phyloP scores from a whole-genome alignment of 1,139 yeast species.

The Geotrichum siamense region DNA sequence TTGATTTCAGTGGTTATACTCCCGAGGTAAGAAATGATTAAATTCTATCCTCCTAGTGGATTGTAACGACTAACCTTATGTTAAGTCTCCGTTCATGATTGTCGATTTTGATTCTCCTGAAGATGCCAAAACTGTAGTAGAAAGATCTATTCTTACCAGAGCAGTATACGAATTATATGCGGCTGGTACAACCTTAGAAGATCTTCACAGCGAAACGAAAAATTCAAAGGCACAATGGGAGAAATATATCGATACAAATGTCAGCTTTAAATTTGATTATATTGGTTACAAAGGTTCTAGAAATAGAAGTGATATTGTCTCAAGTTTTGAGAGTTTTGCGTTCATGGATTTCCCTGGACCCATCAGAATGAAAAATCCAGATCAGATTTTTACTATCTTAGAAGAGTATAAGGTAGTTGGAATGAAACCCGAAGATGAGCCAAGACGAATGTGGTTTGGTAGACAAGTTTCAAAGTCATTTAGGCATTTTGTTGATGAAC shows the following conservation, averaged over 20 bases:
- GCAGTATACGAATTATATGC: slow-evolving; percentile 89
- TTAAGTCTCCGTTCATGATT: slow-evolving; percentile 58
- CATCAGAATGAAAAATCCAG: slow-evolving; percentile 71
- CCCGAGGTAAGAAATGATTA: slow-evolving; percentile 33
- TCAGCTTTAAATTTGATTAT: slow-evolving; percentile 69
- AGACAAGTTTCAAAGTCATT: slow-evolving; percentile 61
- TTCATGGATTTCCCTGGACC: slow-evolving; percentile 71
- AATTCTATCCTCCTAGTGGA: too few species aligned
- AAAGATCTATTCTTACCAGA: slow-evolving; percentile 60
- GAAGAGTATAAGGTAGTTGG: slow-evolving; percentile 59
- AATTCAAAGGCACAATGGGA: slow-evolving; percentile 23
- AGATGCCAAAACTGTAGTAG: slow-evolving; percentile 58
- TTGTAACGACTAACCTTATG: slow-evolving; percentile 3
- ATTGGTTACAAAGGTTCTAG: slow-evolving; percentile 67
- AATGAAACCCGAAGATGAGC: slow-evolving; percentile 46
- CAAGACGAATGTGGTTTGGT: slow-evolving; percentile 65
- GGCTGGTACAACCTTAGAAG: slow-evolving; percentile 48
- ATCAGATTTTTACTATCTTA: slow-evolving; percentile 60
- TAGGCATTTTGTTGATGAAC: slow-evolving; percentile 64
- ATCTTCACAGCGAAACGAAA: slow-evolving; percentile 51
- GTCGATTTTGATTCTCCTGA: slow-evolving; percentile 57
- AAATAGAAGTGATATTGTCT: slow-evolving; percentile 46
- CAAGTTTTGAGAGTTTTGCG: slow-evolving; percentile 62
- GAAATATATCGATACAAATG: slow-evolving; percentile 13
- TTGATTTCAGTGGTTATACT: slow-evolving; percentile 56